These are phyloP conservation scores for Penicillium crystallinum DNA, from an alignment of 495 filamentous ascomycete species.

Conservation along the genomic window DNA sequence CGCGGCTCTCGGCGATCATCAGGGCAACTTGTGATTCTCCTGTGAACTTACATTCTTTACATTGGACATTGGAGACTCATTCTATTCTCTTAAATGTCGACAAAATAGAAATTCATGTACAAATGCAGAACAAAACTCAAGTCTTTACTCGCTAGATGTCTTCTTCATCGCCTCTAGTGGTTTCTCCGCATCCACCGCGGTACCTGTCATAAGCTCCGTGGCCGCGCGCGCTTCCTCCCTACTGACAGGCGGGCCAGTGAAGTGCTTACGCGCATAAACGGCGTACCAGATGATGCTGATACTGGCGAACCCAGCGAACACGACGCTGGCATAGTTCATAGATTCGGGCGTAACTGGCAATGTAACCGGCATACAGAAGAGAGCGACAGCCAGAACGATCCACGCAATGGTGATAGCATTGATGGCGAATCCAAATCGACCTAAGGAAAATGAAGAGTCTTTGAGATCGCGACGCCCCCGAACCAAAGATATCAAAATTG, in stretches of 20 bases:
- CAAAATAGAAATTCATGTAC: neutral
- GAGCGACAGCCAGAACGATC: slow-evolving; percentile 46
- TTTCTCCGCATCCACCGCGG: slow-evolving; percentile 24
- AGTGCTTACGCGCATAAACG: slow-evolving; percentile 63
- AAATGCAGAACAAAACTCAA: neutral
- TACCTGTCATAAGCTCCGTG: slow-evolving; percentile 33
- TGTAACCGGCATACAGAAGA: slow-evolving; percentile 54
- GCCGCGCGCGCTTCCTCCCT: slow-evolving; percentile 30
- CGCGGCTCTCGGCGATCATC: slow-evolving; percentile 38
- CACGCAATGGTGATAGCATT: slow-evolving; percentile 46
- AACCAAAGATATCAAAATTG: slow-evolving; percentile 55
- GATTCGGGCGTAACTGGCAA: slow-evolving; percentile 41
- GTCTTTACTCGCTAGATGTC: neutral
- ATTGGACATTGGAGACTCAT: neutral
- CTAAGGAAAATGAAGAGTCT: slow-evolving; percentile 45
- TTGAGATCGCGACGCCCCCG: slow-evolving; percentile 44
- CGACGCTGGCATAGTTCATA: slow-evolving; percentile 61
- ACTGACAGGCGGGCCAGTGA: slow-evolving; percentile 58
- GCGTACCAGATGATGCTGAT: slow-evolving; percentile 63
- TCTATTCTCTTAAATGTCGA: neutral
- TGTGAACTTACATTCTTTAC: neutral
- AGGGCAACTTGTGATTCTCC: slow-evolving; percentile 25
- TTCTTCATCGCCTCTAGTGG: slow-evolving; percentile 19
- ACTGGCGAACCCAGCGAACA: slow-evolving; percentile 55
- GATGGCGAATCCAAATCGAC: slow-evolving; percentile 47